Base-by-base conservation (phyloP, 352 stramenopile species). In the Phytophthora uliginosa region DNA sequence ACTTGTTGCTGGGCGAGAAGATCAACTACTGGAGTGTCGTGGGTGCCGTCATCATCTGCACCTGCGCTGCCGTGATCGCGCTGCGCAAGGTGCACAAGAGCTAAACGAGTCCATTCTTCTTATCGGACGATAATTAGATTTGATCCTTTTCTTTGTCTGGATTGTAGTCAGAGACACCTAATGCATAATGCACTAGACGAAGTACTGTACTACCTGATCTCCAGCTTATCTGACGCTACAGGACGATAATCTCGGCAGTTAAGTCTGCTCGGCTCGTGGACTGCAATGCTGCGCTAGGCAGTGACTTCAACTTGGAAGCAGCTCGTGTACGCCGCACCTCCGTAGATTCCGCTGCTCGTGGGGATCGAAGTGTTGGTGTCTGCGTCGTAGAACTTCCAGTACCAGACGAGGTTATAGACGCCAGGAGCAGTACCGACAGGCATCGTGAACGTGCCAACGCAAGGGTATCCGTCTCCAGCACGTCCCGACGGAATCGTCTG, bases 21-120 rank as follows among this genome's bases (percentile, higher is more conserved):
- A 92, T 95, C 57, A 93, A 89, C 73, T 74, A 82, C 71, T 93
- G 85, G 81, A 94, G 86, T 70, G 54, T 94, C 34, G 70, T 94
- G 34, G 89, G 89, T 22, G 89, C 85, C 1, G 59, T 64, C 24
- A 93, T 94, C 64, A 95, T 95, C 65, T 89, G 83, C 72, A 59
- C 76, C 0, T 92, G 75, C 18, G 86, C 88, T 22, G 85, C 78
- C 28, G 68, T 86, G 38, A 92, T 95, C 50, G 85, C 84, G 3
- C 53, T 95, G 28, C 87, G 87, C 66, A 90, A 90, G 65, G 76
- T 66, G 7, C 73, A 81, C 59, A 58, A 64, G 15, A 68, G 59
- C 5, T 82, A 80, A 56, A 59, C 1, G 4, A 48, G 36, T 40
- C 18, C 42, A 50, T 45, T 36, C 38, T 33, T 59, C 4, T 28